phyloP scores from a whole-genome alignment of 495 filamentous ascomycete species.

The Cercophora samala region DNA sequence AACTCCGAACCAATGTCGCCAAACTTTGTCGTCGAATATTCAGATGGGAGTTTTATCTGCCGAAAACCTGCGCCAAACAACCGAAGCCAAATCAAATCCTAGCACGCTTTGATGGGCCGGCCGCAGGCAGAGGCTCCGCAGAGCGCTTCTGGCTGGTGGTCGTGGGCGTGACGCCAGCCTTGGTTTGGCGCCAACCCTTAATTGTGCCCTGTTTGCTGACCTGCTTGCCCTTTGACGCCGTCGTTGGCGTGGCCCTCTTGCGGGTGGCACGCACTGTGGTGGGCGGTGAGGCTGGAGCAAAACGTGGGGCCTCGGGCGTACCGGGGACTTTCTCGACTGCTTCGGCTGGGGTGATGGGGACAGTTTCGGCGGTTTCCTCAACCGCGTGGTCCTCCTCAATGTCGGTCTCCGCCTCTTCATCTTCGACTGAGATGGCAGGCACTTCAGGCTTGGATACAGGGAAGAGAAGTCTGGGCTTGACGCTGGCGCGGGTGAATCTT shows the following conservation, averaged over 20 bases:
- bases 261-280: slow-evolving; percentile 53
- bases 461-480: slow-evolving; percentile 87
- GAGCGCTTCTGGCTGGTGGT: slow-evolving; percentile 44
- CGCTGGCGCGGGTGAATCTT: slow-evolving; percentile 63
- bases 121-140: slow-evolving; percentile 36
- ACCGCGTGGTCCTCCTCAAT: slow-evolving; percentile 53
- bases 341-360: slow-evolving; percentile 36
- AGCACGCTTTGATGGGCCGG: slow-evolving; percentile 35
- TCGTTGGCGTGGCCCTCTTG: slow-evolving; percentile 23
- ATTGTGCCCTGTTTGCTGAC: not conserved
- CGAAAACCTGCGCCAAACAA: not conserved
- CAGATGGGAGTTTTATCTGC: not conserved
- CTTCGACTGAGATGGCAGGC: slow-evolving; percentile 55
- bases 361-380: slow-evolving; percentile 47
- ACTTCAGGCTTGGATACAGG: slow-evolving; percentile 50
- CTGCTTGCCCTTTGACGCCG: not conserved
- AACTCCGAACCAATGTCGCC: slow-evolving; percentile 7
- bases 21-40: slow-evolving; percentile 12
- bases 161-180: slow-evolving; percentile 36
- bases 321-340: slow-evolving; percentile 29
- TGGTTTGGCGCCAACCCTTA: slow-evolving; percentile 59
- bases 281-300: slow-evolving; percentile 55
- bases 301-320: slow-evolving; percentile 51
- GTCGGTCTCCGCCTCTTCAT: slow-evolving; percentile 49
- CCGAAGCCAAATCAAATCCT: slow-evolving; percentile 30